These are phyloP conservation scores for Scenedesmus sp. DNA, from an alignment of 163 green algal species.

Conservation along the genomic window DNA sequence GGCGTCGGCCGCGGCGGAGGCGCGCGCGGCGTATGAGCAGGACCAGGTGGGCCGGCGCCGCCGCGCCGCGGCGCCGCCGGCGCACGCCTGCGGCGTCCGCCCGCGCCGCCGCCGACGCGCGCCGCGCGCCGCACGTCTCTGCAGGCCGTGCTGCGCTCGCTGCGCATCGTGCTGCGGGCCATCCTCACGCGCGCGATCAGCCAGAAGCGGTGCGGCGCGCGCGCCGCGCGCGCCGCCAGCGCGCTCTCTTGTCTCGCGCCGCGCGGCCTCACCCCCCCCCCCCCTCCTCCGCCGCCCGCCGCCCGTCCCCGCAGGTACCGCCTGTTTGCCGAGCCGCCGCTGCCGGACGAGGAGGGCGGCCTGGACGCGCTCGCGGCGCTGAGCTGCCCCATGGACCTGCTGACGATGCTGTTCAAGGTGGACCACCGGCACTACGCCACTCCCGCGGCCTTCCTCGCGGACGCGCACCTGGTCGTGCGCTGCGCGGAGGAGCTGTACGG, in stretches of 20 bases:
- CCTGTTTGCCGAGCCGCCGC: conserved; percentile 36
- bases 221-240: not conserved
- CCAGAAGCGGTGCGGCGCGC: conserved; percentile 12
- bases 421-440: conserved; percentile 64
- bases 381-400: conserved; percentile 77
- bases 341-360: conserved; percentile 30
- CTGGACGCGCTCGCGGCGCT: conserved; percentile 7
- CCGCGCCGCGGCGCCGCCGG: no score
- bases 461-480: conserved; percentile 71
- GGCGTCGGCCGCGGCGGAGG: conserved; percentile 20
- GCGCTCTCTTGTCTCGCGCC: not conserved
- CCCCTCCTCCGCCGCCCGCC: no score
- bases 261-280: no score
- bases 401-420: conserved; percentile 70
- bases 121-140: no score
- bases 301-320: not conserved
- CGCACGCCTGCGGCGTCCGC: no score
- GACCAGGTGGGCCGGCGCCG: conserved; percentile 70
- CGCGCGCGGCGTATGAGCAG: conserved; percentile 56
- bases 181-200: conserved; percentile 17
- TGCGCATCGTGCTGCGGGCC: conserved; percentile 11
- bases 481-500: conserved; percentile 42
- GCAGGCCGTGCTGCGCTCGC: conserved; percentile 24
- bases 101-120: no score
- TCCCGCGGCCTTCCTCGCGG: conserved; percentile 66